Base-by-base conservation (phyloP, 805 yeast species). In the Myxozyma melibiosi region DNA sequence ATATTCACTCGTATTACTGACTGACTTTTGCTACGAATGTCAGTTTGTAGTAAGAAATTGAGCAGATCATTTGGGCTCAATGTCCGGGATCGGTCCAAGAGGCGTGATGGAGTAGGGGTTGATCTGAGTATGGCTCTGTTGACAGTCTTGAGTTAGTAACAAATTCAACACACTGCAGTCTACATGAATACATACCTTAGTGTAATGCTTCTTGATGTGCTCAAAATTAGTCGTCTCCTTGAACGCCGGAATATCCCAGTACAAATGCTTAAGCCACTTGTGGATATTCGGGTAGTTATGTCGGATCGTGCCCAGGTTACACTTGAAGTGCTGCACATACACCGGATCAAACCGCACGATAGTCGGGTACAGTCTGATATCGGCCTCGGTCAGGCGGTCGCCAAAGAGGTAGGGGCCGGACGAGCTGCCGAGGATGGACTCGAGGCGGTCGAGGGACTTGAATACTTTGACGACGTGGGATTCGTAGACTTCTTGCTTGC, bases 291-390 rank as follows among this genome's bases (percentile, higher is more conserved):
- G 97, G 71, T 83, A 92, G 62, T 89, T 88, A 41, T 67, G 71
- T 69, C 97, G 82, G 66, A 92, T 87, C 77, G 84, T 86, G 46
- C 84, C 84, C 60, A 90, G 72, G 72, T 92, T 92, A 72, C 96
- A 88, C 74, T 92, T 94, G 82, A 92, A 94, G 72, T 92, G 97
- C 73, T 91, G 96, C 52, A 86, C 92, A 69, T 92, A 92, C 22
- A 90, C 96, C 1, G 95, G 87, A 71, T 92, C 98, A 68, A 92
- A 92, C 67, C 99, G 82, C 42, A 90, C 78, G 57, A 92, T 84
- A 1, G 98, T 92, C 24, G 97, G 84, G 75, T 75, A 92, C 48
- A 92, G 80, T 63, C 97, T 80, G 56, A 92, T 78, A 71, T 92
- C 99, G 5, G 96, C 96, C 74, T 92, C 97, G 1, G 97, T 91